Evolutionary conservation across 495 filamentous ascomycete genomes (phyloP).

Genomic region (Trichoderma erinaceum): DNA sequence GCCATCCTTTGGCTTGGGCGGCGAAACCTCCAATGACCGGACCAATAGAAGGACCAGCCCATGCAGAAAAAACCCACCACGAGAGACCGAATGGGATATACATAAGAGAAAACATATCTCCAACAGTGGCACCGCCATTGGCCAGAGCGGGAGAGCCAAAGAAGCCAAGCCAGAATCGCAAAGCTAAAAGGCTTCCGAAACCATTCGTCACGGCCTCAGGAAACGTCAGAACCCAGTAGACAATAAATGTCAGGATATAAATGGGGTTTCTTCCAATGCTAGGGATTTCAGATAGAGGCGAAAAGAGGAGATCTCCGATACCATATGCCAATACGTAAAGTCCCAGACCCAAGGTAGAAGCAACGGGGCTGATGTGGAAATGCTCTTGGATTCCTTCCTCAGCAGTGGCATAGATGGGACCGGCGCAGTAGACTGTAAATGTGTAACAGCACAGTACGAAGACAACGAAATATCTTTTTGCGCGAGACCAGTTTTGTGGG

Average conservation of each 20-base stretch:
- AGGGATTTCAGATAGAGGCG: neutral
- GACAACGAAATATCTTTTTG: neutral
- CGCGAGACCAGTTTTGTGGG: neutral
- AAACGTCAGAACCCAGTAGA: neutral
- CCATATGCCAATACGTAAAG: slow-evolving; percentile 1
- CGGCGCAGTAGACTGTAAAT: neutral
- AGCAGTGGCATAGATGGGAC: neutral
- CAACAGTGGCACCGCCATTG: neutral
- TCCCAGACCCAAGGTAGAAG: neutral
- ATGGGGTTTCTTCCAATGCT: slow-evolving; percentile 3
- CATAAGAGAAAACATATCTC: neutral
- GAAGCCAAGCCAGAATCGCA: slow-evolving; percentile 3
- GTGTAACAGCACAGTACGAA: neutral
- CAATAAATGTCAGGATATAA: slow-evolving; percentile 3
- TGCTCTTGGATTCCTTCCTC: neutral
- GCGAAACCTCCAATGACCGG: neutral
- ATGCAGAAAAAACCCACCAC: slow-evolving; percentile 1
- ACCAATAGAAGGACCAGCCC: neutral
- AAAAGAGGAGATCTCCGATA: slow-evolving; percentile 6
- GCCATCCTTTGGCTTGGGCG: slow-evolving; percentile 2
- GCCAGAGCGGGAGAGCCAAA: neutral
- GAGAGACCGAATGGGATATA: neutral
- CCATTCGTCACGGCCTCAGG: neutral
- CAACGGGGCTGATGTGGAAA: neutral
- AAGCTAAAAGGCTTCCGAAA: neutral